Percentiles rank a stretch among this genome's conserved stretches.
These are phyloP conservation scores for Rosa chinensis DNA, from an alignment of 306 rosid species.

Conservation along the genomic window DNA sequence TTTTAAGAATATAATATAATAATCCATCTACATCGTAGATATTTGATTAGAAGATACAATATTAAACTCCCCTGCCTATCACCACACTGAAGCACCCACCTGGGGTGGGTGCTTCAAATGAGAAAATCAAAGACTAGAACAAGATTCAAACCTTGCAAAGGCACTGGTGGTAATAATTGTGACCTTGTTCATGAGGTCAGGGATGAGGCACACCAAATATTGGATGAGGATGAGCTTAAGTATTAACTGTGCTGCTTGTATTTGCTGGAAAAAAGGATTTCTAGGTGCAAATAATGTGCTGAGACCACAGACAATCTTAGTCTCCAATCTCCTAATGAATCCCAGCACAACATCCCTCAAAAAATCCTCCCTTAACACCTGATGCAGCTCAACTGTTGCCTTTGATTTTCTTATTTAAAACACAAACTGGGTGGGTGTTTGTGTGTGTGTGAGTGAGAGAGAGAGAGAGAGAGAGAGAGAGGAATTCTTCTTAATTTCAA, in stretches of 20 bases:
- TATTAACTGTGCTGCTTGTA: neutral
- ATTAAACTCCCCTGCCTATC: neutral
- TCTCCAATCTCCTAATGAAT: neutral
- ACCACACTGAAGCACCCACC: neutral
- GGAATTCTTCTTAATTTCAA: neutral
- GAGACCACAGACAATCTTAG: neutral
- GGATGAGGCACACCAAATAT: neutral
- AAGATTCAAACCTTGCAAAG: neutral
- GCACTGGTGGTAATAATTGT: neutral
- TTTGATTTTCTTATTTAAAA: no score
- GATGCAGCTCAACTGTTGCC: neutral
- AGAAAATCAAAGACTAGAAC: neutral
- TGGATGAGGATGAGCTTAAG: neutral
- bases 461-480: neutral
- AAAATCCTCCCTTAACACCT: neutral
- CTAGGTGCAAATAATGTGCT: neutral
- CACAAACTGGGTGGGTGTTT: no score
- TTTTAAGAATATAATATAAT: neutral
- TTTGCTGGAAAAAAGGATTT: neutral
- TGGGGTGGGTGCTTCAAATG: no score
- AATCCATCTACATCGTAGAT: neutral
- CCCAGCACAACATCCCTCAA: neutral
- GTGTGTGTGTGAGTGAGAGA: no score
- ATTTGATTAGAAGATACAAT: neutral
- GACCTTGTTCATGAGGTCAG: neutral